These are phyloP conservation scores for Teunomyces kruisii DNA, from an alignment of 805 yeast genomes.

Conservation along the genomic window DNA sequence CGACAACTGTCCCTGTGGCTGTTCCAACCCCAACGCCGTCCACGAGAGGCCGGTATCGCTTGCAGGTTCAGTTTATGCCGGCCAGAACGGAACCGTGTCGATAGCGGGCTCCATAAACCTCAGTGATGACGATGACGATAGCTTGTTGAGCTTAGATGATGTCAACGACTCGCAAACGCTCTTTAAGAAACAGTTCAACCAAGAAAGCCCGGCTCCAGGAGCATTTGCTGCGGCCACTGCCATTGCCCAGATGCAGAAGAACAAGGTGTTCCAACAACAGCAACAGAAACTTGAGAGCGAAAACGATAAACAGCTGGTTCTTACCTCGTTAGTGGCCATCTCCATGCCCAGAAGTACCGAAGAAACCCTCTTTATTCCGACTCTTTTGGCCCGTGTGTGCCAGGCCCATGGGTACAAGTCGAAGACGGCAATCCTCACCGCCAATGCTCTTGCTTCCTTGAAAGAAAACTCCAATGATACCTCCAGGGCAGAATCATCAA, in stretches of 20 bases:
- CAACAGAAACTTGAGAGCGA: slow-evolving; percentile 23
- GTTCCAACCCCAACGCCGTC: slow-evolving; percentile 54
- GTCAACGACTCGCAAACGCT: not conserved
- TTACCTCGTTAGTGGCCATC: slow-evolving; percentile 56
- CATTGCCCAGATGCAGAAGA: slow-evolving; percentile 52
- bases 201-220: slow-evolving; percentile 73
- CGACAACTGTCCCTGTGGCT: slow-evolving; percentile 54
- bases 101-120: slow-evolving; percentile 40
- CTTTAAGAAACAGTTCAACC: slow-evolving; percentile 20
- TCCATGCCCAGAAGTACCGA: slow-evolving; percentile 77
- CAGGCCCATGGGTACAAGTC: slow-evolving; percentile 71
- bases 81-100: slow-evolving; percentile 27
- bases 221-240: slow-evolving; percentile 65
- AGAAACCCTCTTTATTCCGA: slow-evolving; percentile 74
- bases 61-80: slow-evolving; percentile 57
- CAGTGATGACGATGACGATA: slow-evolving; percentile 34
- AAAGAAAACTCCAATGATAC: slow-evolving; percentile 43
- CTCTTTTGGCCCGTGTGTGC: slow-evolving; percentile 66
- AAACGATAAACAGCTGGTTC: slow-evolving; percentile 32
- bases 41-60: slow-evolving; percentile 66
- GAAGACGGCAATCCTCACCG: slow-evolving; percentile 67
- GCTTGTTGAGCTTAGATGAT: slow-evolving; percentile 31
- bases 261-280: slow-evolving; percentile 17
- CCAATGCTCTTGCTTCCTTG: slow-evolving; percentile 66
- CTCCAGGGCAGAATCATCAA: slow-evolving; percentile 2